phyloP scores from a whole-genome alignment of 2,329 filamentous ascomycete species.

The Verticillium klebahnii region DNA sequence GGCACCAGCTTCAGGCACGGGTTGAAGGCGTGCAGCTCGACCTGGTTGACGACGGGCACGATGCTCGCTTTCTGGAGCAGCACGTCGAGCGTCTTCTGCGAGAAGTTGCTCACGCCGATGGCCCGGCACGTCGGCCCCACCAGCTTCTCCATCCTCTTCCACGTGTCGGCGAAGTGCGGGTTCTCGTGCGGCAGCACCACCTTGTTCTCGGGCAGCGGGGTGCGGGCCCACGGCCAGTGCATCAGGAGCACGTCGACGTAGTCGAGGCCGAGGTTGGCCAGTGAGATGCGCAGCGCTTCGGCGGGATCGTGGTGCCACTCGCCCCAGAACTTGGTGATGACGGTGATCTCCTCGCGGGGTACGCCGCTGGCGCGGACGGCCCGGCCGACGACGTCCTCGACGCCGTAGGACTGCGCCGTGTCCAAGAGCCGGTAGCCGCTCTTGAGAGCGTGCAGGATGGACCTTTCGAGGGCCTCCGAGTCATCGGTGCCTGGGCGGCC shows the following conservation, averaged over 20 bases:
- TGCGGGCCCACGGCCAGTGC: conserved; percentile 23
- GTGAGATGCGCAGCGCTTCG: conserved; percentile 21
- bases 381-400: conserved; percentile 23
- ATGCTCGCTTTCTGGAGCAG: conserved; percentile 18
- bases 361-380: conserved; percentile 25
- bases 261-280: conserved; percentile 20
- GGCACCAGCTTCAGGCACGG: conserved; percentile 24
- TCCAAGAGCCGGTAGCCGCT: conserved; percentile 25
- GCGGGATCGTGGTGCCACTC: conserved; percentile 22
- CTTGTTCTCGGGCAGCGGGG: conserved; percentile 15
- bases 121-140: conserved; percentile 17
- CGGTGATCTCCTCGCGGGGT: conserved; percentile 25
- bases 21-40: conserved; percentile 26
- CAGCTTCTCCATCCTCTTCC: conserved; percentile 22
- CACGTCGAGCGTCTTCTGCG: conserved; percentile 21
- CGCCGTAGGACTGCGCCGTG: conserved; percentile 20
- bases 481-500: conserved; percentile 12
- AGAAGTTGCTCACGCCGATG: conserved; percentile 29
- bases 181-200: conserved; percentile 16
- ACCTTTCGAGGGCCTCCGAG: conserved; percentile 19
- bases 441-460: conserved; percentile 23
- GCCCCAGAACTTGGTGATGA: conserved; percentile 27
- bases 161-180: conserved; percentile 19
- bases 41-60: conserved; percentile 25
- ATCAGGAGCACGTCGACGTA: conserved; percentile 27